A percentile compares a stretch with the other conserved stretches of the same genome.
Evolutionary conservation across 164 flowering plant species (phyloP).

Genomic region (Chimonanthus praecox): DNA sequence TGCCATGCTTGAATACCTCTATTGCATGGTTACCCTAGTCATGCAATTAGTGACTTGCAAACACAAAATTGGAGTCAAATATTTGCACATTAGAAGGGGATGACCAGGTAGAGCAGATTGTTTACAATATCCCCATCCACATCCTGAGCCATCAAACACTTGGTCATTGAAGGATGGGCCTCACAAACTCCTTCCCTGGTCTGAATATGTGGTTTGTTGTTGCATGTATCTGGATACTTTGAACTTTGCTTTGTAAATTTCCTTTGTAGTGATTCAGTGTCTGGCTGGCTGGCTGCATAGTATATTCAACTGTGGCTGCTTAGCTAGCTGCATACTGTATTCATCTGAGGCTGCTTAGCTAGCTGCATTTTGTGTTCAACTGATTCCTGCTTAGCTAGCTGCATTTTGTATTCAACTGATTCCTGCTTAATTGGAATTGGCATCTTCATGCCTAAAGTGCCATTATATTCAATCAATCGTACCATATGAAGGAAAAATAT

Average conservation of each 20-base stretch:
- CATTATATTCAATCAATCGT: not conserved
- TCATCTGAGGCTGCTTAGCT: too few relatives aligned
- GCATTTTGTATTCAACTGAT: not conserved
- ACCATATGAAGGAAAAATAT: not conserved
- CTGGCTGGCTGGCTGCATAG: too few relatives aligned
- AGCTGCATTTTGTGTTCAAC: too few relatives aligned
- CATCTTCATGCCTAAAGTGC: not conserved
- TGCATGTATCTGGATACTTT: not conserved
- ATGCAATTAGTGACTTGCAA: not conserved
- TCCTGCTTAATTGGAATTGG: not conserved
- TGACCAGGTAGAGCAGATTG: not conserved
- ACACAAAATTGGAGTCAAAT: not conserved
- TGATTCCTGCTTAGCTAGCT: too few relatives aligned
- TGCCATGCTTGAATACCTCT: not conserved
- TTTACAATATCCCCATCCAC: not conserved
- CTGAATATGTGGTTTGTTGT: not conserved
- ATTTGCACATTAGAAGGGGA: not conserved
- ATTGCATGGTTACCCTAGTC: not conserved
- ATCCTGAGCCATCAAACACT: not conserved
- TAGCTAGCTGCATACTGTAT: too few relatives aligned
- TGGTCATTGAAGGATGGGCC: not conserved
- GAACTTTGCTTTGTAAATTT: not conserved
- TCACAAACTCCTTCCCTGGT: not conserved
- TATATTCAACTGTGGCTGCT: too few relatives aligned
- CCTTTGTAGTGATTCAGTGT: not conserved